Conservation (phyloP, 139 green algal genomes). For the Chlorella ohadii region DNA sequence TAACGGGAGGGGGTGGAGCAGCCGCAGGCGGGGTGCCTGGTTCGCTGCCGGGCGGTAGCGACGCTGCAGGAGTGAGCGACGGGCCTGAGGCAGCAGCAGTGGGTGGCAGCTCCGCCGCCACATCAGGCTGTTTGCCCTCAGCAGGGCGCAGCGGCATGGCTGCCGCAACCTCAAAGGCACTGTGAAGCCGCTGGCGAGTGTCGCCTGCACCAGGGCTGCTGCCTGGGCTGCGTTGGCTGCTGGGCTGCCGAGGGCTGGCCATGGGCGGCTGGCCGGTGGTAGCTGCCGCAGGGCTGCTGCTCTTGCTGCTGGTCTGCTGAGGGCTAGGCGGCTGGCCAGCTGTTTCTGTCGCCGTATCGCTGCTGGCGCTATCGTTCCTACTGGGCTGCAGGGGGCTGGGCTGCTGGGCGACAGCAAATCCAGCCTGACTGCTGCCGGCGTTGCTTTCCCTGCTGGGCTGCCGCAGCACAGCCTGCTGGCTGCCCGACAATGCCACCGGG, state of each 20-base stretch:
- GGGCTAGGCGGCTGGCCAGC: background rate
- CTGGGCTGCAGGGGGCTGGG: no score
- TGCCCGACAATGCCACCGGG: no score
- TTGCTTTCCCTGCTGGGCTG: no score
- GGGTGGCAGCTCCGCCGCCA: background rate
- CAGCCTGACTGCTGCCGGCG: no score
- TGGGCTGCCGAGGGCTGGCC: background rate
- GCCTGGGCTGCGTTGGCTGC: background rate
- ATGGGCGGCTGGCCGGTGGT: background rate
- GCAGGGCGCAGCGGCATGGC: no score
- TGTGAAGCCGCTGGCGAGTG: no score
- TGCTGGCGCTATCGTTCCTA: background rate
- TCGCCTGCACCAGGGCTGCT: background rate
- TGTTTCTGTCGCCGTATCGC: background rate
- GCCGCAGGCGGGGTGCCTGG: background rate
- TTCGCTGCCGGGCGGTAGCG: background rate
- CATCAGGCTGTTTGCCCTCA: background rate
- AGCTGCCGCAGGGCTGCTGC: background rate
- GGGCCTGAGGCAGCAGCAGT: background rate
- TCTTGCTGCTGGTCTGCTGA: background rate
- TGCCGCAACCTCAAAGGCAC: no score
- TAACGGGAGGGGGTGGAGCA: background rate
- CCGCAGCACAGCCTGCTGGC: no score
- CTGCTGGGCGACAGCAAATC: no score
- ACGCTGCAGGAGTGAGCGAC: background rate